Evolutionary conservation across 768 basidiomycete genomes (phyloP).

Genomic region (Kwoniella dejecticola): DNA sequence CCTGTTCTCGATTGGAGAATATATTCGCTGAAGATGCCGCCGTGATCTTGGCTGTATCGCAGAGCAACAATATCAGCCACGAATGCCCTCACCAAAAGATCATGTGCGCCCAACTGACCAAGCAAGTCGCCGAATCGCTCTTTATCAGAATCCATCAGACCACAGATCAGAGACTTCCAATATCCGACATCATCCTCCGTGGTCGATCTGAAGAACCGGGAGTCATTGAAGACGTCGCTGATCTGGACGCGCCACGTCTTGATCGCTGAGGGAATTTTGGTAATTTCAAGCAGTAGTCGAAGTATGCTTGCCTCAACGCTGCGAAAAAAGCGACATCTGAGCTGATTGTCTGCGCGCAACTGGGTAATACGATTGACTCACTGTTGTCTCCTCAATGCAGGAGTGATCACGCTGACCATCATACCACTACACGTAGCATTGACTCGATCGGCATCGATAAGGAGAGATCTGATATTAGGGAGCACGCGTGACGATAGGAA

Average conservation of each 20-base stretch:
- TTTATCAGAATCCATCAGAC: conserved; percentile 82
- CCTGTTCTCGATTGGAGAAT: conserved; percentile 92
- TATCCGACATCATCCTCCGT: conserved; percentile 56
- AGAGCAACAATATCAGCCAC: too few relatives aligned
- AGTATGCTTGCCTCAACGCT: conserved; percentile 66
- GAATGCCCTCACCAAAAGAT: neutral
- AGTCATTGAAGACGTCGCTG: conserved; percentile 78
- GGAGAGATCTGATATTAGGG: conserved; percentile 73
- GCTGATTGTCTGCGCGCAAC: neutral
- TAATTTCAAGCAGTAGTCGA: conserved; percentile 74
- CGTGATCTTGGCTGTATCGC: conserved; percentile 64
- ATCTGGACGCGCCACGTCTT: conserved; percentile 85
- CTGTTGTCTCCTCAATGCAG: conserved; percentile 76
- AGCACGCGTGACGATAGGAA: conserved; percentile 72
- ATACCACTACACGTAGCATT: conserved; percentile 77
- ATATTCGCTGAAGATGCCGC: conserved; percentile 90
- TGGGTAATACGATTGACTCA: conserved; percentile 51
- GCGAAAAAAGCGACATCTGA: neutral
- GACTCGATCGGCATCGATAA: conserved; percentile 82
- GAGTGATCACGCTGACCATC: conserved; percentile 77
- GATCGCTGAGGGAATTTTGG: conserved; percentile 70
- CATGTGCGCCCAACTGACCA: conserved; percentile 60
- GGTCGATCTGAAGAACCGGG: conserved; percentile 67
- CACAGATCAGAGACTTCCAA: conserved; percentile 78
- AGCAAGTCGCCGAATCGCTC: conserved; percentile 80